Evolutionary conservation across 345 rosid species (phyloP), one percentile per base, ranked within the genome.

Genomic region (Hibiscus trionum): DNA sequence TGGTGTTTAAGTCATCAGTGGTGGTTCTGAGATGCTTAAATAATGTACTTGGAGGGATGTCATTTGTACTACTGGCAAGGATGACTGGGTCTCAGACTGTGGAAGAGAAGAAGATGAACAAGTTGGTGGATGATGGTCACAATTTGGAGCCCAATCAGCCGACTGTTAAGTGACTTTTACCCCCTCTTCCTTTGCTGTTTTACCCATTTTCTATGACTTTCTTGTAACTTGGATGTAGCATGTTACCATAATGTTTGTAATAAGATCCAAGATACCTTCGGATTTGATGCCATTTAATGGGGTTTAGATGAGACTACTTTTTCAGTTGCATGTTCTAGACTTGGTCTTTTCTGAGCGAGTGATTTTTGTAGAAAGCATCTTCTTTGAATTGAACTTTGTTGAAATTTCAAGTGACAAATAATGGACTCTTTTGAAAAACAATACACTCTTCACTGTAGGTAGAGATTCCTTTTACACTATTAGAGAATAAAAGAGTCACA

Each of bases 41-140:
- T 73, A 96, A 96, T 46, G 85, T 93, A 12, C 82, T 90, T 15
- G 99, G 99, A 4, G 99, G 99, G 10, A 82, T 93, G 93, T 76
- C 99, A 2, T 96, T 96, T 82, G 99, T 96, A 39, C 61, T 87
- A 9, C 75, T 96, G 76, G 99, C 99, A 14, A 90, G 98, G 84
- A 14, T 96, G 85, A 96, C 99, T 0, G 99, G 99, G 19, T 83
- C 99, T 4, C 99, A 96, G 80, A 83, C 90, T 17, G 82, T 80
- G 35, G 84, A 11, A 26, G 77, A 73, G 66, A 75, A 66, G 56
- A 84, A 75, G 44, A 39, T 7, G 42, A 37, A 6, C 7, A 77
- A 75, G 76, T 73, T 84, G 77, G 63, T 80, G 14, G 75, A 44
- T 67, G 75, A 72, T 37, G 69, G 59, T 14, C 62, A 70, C 21